Base-by-base conservation (phyloP, 805 yeast species). In the Yarrowia sp. region DNA sequence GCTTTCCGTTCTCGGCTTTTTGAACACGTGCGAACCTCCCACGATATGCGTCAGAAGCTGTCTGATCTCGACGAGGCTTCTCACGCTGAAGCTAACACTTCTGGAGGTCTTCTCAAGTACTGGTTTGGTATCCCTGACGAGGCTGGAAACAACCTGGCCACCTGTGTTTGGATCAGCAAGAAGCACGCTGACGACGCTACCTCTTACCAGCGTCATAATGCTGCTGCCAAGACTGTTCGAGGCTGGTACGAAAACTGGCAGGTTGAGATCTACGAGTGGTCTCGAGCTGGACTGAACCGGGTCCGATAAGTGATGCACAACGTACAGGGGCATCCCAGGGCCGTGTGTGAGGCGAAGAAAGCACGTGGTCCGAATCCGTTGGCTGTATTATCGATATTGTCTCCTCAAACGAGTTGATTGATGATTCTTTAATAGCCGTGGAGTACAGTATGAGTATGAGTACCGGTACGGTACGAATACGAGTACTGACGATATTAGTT, bases 101-200 rank as follows among this genome's bases (percentile, higher is more conserved):
- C 76, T 7, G 80, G 80, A 1, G 80, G 80, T 0, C 70, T 77
- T 8, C 67, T 77, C 62, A 77, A 77, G 66, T 77, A 78, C 68
- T 77, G 79, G 79, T 77, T 71, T 66, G 80, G 80, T 0, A 68
- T 71, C 6, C 80, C 80, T 1, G 74, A 77, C 65, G 71, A 70
- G 26, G 62, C 66, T 9, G 80, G 77, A 0, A 70, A 72, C 62
- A 78, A 78, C 65, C 68, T 78, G 46, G 80, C 80, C 2, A 78
- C 80, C 3, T 78, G 80, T 65, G 72, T 78, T 73, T 78, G 80
- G 80, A 67, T 69, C 22, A 65, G 66, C 52, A 69, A 66, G 26
- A 66, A 66, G 11, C 74, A 75, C 41, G 80, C 80, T 1, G 68
- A 67, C 30, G 41, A 35, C 10, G 58, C 58, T 10, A 16, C 58